Base-by-base conservation (phyloP, 768 basidiomycete genomes). In the Russula emetica region DNA sequence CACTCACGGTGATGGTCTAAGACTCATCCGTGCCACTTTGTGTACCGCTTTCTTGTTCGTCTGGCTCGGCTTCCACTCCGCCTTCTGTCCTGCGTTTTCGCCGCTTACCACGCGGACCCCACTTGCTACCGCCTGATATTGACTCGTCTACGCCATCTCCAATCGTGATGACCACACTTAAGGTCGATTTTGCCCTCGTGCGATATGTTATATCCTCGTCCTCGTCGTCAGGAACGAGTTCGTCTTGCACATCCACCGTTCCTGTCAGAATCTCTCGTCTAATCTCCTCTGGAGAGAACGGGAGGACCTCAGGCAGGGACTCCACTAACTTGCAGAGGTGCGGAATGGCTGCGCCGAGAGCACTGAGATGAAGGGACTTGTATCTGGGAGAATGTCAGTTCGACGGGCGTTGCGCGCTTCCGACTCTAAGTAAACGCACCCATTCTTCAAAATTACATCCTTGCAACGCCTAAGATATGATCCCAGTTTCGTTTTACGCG, bases 271-370 rank as follows among this genome's bases (percentile, higher is more conserved):
- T 76, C 61, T 86, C 80, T 26, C 80, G 80, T 47, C 79, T 78
- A 5, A 91, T 82, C 61, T 91, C 87, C 54, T 84, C 81, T 42
- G 75, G 72, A 0, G 83, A 68, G 70, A 83, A 90, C 0, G 91
- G 90, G 13, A 95, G 78, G 54, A 87, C 84, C 3, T 81, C 78
- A 0, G 91, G 89, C 32, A 94, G 78, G 24, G 90, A 86, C 6
- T 86, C 80, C 14, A 82, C 76, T 16, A 96, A 79, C 53, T 84
- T 84, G 32, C 88, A 75, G 26, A 92, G 83, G 69, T 86, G 86
- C 3, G 93, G 92, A 62, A 95, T 94, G 1, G 94, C 92, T 5
- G 93, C 93, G 28, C 92, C 93, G 85, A 94, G 88, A 7, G 90
- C 93, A 63, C 82, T 84, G 50, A 95, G 74, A 72, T 86, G 83